phyloP scores from a whole-genome alignment of 2,329 filamentous ascomycete genomes.

The Bipolaris bicolor region DNA sequence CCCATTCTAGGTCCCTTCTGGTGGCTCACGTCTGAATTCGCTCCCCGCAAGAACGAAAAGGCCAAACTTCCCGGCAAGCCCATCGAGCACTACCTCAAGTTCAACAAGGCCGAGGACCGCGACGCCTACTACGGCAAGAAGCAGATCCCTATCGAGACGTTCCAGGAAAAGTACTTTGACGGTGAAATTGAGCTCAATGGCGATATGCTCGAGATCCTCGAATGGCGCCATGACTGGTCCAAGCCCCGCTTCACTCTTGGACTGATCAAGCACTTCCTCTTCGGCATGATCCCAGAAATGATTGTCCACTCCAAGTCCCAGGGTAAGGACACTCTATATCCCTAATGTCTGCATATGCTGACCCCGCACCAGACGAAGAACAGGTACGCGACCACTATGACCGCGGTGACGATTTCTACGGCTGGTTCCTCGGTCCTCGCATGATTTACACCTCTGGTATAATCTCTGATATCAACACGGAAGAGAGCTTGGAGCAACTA shows the following conservation, averaged over 20 bases:
- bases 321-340: conserved; percentile 57
- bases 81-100: conserved; percentile 88
- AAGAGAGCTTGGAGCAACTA: conserved; percentile 91
- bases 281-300: conserved; percentile 85
- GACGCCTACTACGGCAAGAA: conserved; percentile 75
- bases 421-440: conserved; percentile 95
- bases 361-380: conserved; percentile 75
- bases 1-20: conserved; percentile 85
- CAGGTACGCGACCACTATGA: conserved; percentile 98
- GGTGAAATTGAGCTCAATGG: conserved; percentile 95
- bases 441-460: conserved; percentile 99
- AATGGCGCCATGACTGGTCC: conserved; percentile 97
- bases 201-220: conserved; percentile 84
- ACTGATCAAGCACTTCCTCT: conserved; percentile 87
- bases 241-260: conserved; percentile 88
- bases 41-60: conserved; percentile 92
- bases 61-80: conserved; percentile 82
- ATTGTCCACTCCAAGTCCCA: conserved; percentile 92
- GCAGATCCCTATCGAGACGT: conserved; percentile 90
- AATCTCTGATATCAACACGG: conserved; percentile 83
- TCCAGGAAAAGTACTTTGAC: conserved; percentile 98
- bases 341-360: conserved; percentile 5
- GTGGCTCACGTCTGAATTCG: conserved; percentile 77
- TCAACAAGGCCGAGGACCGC: conserved; percentile 67
- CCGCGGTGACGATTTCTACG: conserved; percentile 97